A percentile compares a stretch with the other conserved stretches of the same genome.
Evolutionary conservation across 352 stramenopile species (phyloP).

Genomic region (Globisporangium nagaii): DNA sequence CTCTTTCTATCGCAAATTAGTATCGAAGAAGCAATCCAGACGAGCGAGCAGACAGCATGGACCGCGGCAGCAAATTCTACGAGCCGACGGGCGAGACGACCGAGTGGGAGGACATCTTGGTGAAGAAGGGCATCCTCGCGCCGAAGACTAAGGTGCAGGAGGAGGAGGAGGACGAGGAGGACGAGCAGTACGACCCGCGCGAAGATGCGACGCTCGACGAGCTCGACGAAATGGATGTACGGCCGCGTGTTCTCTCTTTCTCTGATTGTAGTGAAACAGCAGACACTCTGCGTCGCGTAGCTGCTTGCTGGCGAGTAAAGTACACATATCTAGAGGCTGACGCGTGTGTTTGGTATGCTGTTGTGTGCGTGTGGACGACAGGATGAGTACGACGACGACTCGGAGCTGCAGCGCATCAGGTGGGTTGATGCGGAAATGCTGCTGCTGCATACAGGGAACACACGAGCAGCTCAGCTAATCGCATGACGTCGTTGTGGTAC

Average conservation of each 20-base stretch:
- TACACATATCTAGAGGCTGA: too few relatives aligned
- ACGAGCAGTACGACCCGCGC: constrained; percentile 66
- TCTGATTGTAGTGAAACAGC: not conserved
- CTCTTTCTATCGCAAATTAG: not conserved
- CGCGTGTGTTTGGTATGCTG: not conserved
- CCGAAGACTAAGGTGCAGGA: constrained; percentile 85
- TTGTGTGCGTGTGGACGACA: constrained; percentile 5
- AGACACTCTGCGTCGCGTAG: too few relatives aligned
- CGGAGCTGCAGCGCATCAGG: constrained; percentile 68
- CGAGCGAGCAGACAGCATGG: constrained; percentile 12
- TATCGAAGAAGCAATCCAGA: not conserved
- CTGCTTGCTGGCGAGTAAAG: too few relatives aligned
- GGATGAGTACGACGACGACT: constrained; percentile 86
- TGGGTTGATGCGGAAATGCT: constrained; percentile 2
- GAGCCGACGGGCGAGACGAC: constrained; percentile 85
- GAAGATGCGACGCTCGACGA: constrained; percentile 82
- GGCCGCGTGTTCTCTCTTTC: not conserved
- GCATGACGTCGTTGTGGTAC: too few relatives aligned
- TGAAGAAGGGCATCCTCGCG: constrained; percentile 86
- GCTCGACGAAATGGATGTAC: constrained; percentile 77
- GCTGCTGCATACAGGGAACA: not conserved
- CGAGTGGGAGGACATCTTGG: constrained; percentile 87
- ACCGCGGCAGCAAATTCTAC: constrained; percentile 82
- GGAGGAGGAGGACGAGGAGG: constrained; percentile 64
- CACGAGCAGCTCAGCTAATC: not conserved